Evolutionary conservation across 306 rosid genomes (phyloP), one percentile per base, ranked within the genome.

Genomic region (Casuarina glauca): DNA sequence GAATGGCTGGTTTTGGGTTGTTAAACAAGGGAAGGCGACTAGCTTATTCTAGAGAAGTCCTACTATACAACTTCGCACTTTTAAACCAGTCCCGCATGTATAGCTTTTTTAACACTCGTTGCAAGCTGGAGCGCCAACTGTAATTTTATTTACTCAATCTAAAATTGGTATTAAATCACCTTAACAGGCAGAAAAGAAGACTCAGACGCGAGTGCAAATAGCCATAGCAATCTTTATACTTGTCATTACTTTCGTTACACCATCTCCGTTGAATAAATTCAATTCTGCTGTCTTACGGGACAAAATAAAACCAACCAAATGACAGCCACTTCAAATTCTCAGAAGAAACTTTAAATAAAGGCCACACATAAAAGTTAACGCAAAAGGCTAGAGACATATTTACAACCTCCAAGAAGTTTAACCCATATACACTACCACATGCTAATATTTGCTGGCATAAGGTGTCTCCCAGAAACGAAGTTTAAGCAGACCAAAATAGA

Each of bases 301-400:
- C 38, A 35, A 62, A 62, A 62, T 62, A 20, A 62, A 35, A 62
- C n/a, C 45, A 5, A 62, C 38, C 69, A 62, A 62, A 9, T 62
- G 44, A 62, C 69, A 62, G 45, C 69, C 69, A 62, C 69, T 62
- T 62, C 69, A 38, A 4, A 62, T 62, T 38, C 38, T 20, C 5
- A 62, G 44, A 36, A 62, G 38, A 62, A 35, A 62, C 10, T 36
- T 13, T 35, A 62, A 62, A 62, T 9, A 62, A 62, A 62, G 39
- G 43, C 10, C 15, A 38, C 39, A 12, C 69, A 62, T 62, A 62
- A 4, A 62, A 11, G 44, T 35, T 62, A 38, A 42, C 36, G n/a
- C 19, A 36, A 62, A 36, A 62, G 17, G 43, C 69, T 62, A 36
- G 44, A 62, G 9, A 62, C 69, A 62, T 62, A 62, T n/a, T 35